Evolutionary conservation across 176 grass and related monocot species (phyloP).

Genomic region (Oryza punctata): DNA sequence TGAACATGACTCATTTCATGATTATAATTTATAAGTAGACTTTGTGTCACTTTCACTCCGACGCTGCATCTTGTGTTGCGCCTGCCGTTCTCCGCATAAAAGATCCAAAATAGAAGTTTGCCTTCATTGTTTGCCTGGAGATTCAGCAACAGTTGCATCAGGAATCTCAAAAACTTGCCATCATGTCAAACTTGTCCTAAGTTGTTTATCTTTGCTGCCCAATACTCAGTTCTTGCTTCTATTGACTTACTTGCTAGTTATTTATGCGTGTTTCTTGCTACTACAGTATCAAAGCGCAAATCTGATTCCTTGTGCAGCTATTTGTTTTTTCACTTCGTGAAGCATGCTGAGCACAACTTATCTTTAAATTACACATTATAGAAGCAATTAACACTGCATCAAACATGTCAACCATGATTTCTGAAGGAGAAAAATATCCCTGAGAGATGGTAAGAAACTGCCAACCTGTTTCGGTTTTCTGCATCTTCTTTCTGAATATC

Average conservation of each 20-base stretch:
- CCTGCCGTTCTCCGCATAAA: conserved; percentile 38
- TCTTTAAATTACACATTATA: not conserved
- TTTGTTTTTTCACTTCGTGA: not conserved
- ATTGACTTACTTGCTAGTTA: conserved; percentile 40
- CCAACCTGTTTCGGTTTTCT: conserved; percentile 34
- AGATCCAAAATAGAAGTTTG: conserved; percentile 30
- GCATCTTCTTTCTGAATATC: conserved; percentile 31
- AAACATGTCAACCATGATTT: conserved; percentile 22
- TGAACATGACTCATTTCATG: conserved; percentile 11
- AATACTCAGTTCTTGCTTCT: conserved; percentile 39
- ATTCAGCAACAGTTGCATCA: conserved; percentile 30
- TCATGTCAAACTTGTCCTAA: conserved; percentile 1
- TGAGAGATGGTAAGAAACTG: conserved; percentile 3
- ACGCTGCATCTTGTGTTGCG: conserved; percentile 17
- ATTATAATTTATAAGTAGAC: not conserved
- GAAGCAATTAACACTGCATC: not conserved
- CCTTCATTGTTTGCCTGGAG: conserved; percentile 25
- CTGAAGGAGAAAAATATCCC: not conserved
- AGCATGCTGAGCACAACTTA: conserved; percentile 16
- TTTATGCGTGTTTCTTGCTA: conserved; percentile 9
- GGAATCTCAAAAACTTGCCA: not conserved
- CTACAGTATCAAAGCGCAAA: conserved; percentile 39
- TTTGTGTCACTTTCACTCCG: conserved; percentile 31
- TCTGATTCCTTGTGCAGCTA: not conserved
- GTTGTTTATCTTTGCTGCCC: conserved; percentile 6